These are phyloP conservation scores for Corymbia citriodora DNA, from an alignment of 441 rosid genomes.

Conservation along the genomic window DNA sequence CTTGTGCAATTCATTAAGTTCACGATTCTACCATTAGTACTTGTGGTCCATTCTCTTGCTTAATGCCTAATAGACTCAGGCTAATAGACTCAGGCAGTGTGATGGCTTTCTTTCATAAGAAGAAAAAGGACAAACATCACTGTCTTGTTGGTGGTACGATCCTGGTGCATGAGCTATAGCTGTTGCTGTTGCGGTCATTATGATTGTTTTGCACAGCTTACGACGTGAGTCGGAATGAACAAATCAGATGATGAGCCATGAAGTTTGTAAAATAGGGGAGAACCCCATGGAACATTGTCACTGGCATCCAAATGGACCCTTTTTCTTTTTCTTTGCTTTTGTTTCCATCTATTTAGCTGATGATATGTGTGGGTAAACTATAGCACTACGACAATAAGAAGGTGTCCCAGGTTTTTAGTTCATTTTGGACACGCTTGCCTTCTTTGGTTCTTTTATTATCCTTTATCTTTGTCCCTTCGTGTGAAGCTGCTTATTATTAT, in stretches of 20 bases:
- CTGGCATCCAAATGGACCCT: background rate
- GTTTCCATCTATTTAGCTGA: background rate
- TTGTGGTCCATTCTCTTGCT: background rate
- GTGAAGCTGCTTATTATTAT: background rate
- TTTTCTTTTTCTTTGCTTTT: background rate
- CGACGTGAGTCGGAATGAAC: background rate
- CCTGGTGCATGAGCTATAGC: background rate
- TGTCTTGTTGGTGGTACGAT: background rate
- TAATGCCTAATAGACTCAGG: background rate
- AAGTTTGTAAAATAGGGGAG: background rate
- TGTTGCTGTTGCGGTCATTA: background rate
- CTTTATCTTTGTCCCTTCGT: background rate
- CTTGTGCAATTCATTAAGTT: background rate
- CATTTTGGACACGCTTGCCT: background rate
- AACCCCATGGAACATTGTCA: background rate
- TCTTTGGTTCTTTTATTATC: background rate
- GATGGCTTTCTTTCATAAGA: background rate
- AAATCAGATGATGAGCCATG: background rate
- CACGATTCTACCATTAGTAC: background rate
- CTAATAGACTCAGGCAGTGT: background rate
- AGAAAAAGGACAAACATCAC: background rate
- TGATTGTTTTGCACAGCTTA: background rate
- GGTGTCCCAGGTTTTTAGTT: background rate
- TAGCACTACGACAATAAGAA: background rate
- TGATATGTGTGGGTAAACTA: background rate